phyloP scores from a whole-genome alignment of 2,329 filamentous ascomycete genomes.

The Chrysoporthe puriensis region DNA sequence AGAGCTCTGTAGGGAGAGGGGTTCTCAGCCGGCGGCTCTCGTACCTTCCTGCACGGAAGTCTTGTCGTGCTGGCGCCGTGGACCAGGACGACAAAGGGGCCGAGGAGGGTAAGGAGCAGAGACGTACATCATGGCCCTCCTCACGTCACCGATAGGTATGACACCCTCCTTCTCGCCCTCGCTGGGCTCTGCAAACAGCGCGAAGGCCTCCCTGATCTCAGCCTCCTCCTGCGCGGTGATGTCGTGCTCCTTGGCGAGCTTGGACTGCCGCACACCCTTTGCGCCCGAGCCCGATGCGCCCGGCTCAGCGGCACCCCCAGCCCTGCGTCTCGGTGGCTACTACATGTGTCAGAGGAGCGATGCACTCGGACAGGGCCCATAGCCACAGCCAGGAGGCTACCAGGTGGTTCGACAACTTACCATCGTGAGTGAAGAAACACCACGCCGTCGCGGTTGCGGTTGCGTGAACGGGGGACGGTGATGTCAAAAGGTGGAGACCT shows the following conservation, averaged over 20 bases:
- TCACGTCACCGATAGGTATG: slow-evolving; percentile 68
- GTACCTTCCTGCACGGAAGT: not conserved
- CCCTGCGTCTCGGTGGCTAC: slow-evolving; percentile 60
- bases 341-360: not conserved
- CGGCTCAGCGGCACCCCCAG: slow-evolving; percentile 37
- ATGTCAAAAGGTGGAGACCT: slow-evolving; percentile 25
- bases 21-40: too few species aligned
- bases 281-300: slow-evolving; percentile 37
- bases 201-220: slow-evolving; percentile 90
- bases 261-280: slow-evolving; percentile 68
- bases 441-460: slow-evolving; percentile 18
- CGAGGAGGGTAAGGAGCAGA: not conserved
- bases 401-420: slow-evolving; percentile 13
- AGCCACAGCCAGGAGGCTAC: not conserved
- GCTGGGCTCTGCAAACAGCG: slow-evolving; percentile 75
- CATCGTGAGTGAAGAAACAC: slow-evolving; percentile 19
- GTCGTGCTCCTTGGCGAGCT: slow-evolving; percentile 90
- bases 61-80: not conserved
- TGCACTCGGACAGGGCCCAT: not conserved
- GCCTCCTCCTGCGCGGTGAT: slow-evolving; percentile 81
- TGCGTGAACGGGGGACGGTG: slow-evolving; percentile 17
- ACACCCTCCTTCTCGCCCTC: slow-evolving; percentile 74
- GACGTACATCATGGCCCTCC: slow-evolving; percentile 72
- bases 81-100: too few species aligned
- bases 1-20: slow-evolving; percentile 66